Conservation (phyloP, 768 basidiomycete genomes). For the Heimioporus sp. region DNA sequence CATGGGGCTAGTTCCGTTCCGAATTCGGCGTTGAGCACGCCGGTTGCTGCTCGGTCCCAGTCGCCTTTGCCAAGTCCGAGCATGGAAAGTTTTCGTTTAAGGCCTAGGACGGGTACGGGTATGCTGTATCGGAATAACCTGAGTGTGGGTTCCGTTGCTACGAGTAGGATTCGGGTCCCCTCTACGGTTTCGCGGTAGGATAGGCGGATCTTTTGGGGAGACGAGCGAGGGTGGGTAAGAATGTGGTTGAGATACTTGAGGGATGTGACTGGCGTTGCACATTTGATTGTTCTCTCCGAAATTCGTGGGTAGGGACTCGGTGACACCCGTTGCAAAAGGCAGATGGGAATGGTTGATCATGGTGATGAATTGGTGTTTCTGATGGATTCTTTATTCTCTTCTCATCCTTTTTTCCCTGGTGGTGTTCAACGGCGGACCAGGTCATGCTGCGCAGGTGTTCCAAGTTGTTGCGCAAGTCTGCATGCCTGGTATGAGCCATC, state of each 20-base stretch:
- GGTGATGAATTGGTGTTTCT: constrained; percentile 2
- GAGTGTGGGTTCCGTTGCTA: constrained; percentile 18
- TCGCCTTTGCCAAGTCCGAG: constrained; percentile 12
- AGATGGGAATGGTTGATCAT: constrained; percentile 7
- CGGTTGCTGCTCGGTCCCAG: constrained; percentile 14
- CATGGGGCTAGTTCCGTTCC: constrained; percentile 2
- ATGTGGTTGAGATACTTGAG: constrained; percentile 1
- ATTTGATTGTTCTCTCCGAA: constrained; percentile 6
- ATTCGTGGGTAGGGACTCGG: constrained; percentile 5
- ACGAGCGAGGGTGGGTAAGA: not conserved
- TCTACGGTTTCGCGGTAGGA: constrained; percentile 19
- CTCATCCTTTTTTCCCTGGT: not conserved
- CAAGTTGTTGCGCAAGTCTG: not conserved
- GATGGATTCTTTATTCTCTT: constrained; percentile 3
- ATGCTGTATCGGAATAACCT: constrained; percentile 56
- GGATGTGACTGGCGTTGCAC: not conserved
- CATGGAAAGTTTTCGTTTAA: constrained; percentile 35
- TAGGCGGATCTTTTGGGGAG: not conserved
- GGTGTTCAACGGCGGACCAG: not conserved
- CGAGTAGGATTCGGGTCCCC: constrained; percentile 40
- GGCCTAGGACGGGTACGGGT: constrained; percentile 65
- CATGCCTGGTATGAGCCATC: constrained; percentile 14
- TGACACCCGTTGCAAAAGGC: constrained; percentile 1
- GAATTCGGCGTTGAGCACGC: constrained; percentile 7
- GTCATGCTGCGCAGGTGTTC: not conserved